These are phyloP conservation scores for Phaeolepiota aurea DNA, from an alignment of 768 basidiomycete species.

Conservation along the genomic window DNA sequence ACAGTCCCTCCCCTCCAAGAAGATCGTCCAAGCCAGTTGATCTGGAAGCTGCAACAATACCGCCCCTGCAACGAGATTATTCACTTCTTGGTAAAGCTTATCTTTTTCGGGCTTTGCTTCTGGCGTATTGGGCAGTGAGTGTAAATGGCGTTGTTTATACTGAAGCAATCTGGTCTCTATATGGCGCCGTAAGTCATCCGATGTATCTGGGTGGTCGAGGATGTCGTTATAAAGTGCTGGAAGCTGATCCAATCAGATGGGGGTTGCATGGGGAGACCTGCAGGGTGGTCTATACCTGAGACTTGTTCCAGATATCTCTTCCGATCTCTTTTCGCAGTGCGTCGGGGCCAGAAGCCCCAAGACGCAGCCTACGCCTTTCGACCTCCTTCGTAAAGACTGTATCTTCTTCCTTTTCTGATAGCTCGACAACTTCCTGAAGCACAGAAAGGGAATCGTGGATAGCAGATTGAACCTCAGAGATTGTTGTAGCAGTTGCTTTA, in stretches of 20 bases:
- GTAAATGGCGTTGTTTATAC: conserved; percentile 54
- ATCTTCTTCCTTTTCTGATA: conserved; percentile 60
- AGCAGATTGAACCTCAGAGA: conserved; percentile 46
- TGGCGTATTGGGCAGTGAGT: conserved; percentile 40
- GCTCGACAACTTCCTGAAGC: conserved; percentile 60
- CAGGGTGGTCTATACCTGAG: conserved; percentile 54
- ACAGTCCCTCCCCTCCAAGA: conserved; percentile 66
- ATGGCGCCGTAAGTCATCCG: conserved; percentile 69
- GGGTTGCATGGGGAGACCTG: too few species aligned
- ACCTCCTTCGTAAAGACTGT: conserved; percentile 56
- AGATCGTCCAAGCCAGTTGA: conserved; percentile 74
- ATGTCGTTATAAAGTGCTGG: conserved; percentile 70
- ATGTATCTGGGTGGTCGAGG: conserved; percentile 72
- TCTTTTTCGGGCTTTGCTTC: conserved; percentile 31
- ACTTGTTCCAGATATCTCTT: conserved; percentile 52
- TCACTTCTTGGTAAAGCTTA: conserved; percentile 49
- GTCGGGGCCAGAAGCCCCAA: conserved; percentile 58
- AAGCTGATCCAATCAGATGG: too few species aligned
- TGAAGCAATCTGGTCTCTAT: conserved; percentile 72
- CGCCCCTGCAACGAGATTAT: conserved; percentile 65
- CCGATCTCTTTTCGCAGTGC: conserved; percentile 56
- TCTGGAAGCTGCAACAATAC: conserved; percentile 72
- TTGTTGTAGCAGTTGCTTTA: conserved; percentile 57
- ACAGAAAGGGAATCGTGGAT: conserved; percentile 64
- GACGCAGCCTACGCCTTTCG: conserved; percentile 66